Conservation (phyloP, 805 yeast species). For the Yarrowia keelungensis region DNA sequence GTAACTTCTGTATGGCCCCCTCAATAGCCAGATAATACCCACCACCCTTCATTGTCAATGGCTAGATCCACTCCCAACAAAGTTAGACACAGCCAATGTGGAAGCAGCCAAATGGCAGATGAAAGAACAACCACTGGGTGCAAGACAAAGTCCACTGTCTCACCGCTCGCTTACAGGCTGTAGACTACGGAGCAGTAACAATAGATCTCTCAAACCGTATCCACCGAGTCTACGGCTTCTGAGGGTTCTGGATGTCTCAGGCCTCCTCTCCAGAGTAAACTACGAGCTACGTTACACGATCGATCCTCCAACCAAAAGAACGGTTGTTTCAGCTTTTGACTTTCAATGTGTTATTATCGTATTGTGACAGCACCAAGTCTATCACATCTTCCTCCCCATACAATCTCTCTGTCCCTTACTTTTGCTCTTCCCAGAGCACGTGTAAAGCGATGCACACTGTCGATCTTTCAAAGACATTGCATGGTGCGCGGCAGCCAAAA, state of each 20-base stretch:
- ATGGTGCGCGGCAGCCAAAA: slow-evolving; percentile 22
- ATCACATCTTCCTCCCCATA: background rate
- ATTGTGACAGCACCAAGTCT: background rate
- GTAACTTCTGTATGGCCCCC: too few species aligned
- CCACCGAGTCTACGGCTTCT: background rate
- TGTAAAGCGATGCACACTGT: slow-evolving; percentile 15
- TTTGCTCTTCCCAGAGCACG: slow-evolving; percentile 5
- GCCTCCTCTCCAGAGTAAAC: slow-evolving; percentile 1
- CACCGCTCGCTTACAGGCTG: slow-evolving; percentile 6
- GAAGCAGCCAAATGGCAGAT: slow-evolving; percentile 16
- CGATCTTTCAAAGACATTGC: slow-evolving; percentile 31
- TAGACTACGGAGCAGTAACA: background rate
- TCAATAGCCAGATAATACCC: too few species aligned
- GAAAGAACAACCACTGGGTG: background rate
- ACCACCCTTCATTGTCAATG: too few species aligned
- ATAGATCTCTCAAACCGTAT: background rate
- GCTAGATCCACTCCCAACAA: background rate
- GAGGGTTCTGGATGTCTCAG: background rate
- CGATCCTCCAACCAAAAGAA: too few species aligned
- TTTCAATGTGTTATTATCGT: background rate
- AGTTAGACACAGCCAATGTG: slow-evolving; percentile 7
- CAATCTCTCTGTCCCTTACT: background rate
- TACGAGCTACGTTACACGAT: too few species aligned
- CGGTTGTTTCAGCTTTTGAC: background rate
- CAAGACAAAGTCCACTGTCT: background rate